Percentiles rank a stretch among this genome's conserved stretches.
phyloP scores from a whole-genome alignment of 2,329 filamentous ascomycete species.

The Aspergillus sp. region DNA sequence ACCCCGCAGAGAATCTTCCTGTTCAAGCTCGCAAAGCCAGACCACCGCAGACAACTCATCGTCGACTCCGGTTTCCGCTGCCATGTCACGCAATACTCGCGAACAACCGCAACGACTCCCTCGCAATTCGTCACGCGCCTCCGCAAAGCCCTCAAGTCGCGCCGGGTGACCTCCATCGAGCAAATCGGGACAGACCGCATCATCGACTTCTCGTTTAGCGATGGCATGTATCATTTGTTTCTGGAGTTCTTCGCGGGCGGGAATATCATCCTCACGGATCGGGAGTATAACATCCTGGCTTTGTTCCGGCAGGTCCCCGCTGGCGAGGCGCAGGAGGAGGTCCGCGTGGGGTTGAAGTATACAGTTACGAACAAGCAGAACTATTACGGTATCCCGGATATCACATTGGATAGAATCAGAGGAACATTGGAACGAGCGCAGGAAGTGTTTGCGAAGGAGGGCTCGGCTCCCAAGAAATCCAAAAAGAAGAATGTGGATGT shows the following conservation, averaged over 20 bases:
- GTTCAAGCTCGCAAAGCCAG: slow-evolving; percentile 87
- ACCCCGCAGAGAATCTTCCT: slow-evolving; percentile 67
- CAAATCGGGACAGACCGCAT: slow-evolving; percentile 92
- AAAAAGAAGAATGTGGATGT: slow-evolving; percentile 67
- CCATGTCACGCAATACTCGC: slow-evolving; percentile 83
- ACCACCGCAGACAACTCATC: slow-evolving; percentile 79
- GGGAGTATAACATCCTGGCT: slow-evolving; percentile 70
- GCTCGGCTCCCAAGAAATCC: slow-evolving; percentile 52
- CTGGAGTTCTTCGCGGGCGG: slow-evolving; percentile 95
- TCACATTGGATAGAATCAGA: slow-evolving; percentile 66
- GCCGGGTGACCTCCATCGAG: slow-evolving; percentile 67
- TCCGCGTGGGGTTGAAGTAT: slow-evolving; percentile 70
- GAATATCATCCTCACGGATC: slow-evolving; percentile 88
- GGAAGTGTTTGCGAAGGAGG: slow-evolving; percentile 30
- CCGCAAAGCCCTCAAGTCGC: slow-evolving; percentile 79
- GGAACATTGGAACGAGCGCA: slow-evolving; percentile 60
- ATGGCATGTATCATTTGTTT: slow-evolving; percentile 79
- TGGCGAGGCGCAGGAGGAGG: slow-evolving; percentile 73
- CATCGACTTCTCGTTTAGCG: slow-evolving; percentile 84
- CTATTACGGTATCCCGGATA: slow-evolving; percentile 61
- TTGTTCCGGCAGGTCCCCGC: slow-evolving; percentile 72
- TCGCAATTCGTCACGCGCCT: slow-evolving; percentile 78
- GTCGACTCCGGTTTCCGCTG: slow-evolving; percentile 94
- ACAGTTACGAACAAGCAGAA: slow-evolving; percentile 77
- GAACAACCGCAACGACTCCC: slow-evolving; percentile 74